Evolutionary conservation across 306 rosid genomes (phyloP).

Genomic region (Cotoneaster glaucophyllus): DNA sequence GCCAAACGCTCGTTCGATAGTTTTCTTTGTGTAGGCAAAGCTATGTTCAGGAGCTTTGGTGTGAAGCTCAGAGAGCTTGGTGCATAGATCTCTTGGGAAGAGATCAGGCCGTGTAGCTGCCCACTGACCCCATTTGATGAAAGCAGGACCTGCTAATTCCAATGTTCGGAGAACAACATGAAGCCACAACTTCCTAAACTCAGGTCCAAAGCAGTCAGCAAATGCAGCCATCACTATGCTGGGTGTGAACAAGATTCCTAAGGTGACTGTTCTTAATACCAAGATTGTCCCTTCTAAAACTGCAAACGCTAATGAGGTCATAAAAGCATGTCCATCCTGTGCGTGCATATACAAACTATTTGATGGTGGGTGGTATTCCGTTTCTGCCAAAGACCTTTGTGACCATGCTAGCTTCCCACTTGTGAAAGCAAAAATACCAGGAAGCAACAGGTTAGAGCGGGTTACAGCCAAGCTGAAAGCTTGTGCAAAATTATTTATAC

Average conservation of each 20-base stretch:
- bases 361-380: constrained; percentile 43
- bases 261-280: constrained; percentile 63
- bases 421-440: constrained; percentile 70
- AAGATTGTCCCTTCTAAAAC: constrained; percentile 57
- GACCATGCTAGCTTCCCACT: constrained; percentile 81
- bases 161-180: constrained; percentile 68
- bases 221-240: constrained; percentile 83
- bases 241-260: constrained; percentile 78
- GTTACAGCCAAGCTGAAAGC: constrained; percentile 78
- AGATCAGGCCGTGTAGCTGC: constrained; percentile 99
- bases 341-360: constrained; percentile 59
- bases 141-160: constrained; percentile 92
- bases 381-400: constrained; percentile 43
- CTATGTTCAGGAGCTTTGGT: constrained; percentile 96
- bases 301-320: constrained; percentile 42
- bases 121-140: constrained; percentile 99
- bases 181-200: constrained; percentile 76
- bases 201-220: constrained; percentile 60
- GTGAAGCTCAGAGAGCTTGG: constrained; percentile 79
- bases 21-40: constrained; percentile 79
- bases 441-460: constrained; percentile 70
- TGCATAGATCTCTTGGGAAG: constrained; percentile 88
- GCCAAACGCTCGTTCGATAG: constrained; percentile 87
- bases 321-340: constrained; percentile 67
- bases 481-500: constrained; percentile 67